Percentiles rank a stretch among this genome's conserved stretches.
phyloP scores from a whole-genome alignment of 1,284 basidiomycete genomes.

The Trametes pubescens region DNA sequence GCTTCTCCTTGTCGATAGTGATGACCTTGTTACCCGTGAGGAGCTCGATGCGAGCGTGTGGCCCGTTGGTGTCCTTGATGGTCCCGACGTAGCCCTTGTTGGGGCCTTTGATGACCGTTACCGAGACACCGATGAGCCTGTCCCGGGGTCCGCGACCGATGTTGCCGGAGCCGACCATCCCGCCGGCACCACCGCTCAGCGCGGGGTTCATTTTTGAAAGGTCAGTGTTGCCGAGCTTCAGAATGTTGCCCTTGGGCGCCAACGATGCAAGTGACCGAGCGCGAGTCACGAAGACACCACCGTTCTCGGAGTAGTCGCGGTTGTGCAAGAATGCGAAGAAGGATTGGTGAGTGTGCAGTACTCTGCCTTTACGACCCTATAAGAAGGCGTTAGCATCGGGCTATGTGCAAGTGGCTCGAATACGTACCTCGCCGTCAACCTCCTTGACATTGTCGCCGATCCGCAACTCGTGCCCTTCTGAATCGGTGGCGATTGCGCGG shows the following conservation, averaged over 20 bases:
- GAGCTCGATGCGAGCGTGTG: slow-evolving; percentile 90
- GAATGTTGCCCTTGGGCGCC: slow-evolving; percentile 81
- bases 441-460: slow-evolving; percentile 96
- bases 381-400: slow-evolving; percentile 3
- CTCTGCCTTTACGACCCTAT: slow-evolving; percentile 88
- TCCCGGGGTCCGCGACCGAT: slow-evolving; percentile 82
- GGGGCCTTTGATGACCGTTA: slow-evolving; percentile 87
- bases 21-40: slow-evolving; percentile 92
- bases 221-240: slow-evolving; percentile 74
- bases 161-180: slow-evolving; percentile 83
- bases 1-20: slow-evolving; percentile 83
- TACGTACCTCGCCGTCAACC: slow-evolving; percentile 83
- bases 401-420: not conserved
- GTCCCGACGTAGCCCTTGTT: slow-evolving; percentile 93
- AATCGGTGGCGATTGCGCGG: slow-evolving; percentile 89
- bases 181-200: slow-evolving; percentile 66
- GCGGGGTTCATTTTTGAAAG: slow-evolving; percentile 98
- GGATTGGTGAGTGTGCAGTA: slow-evolving; percentile 95
- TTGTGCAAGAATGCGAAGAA: slow-evolving; percentile 96
- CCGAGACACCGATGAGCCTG: slow-evolving; percentile 82
- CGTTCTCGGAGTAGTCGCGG: slow-evolving; percentile 89
- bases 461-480: slow-evolving; percentile 85
- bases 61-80: slow-evolving; percentile 95
- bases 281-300: slow-evolving; percentile 93
- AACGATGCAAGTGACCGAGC: slow-evolving; percentile 82